Conservation (phyloP, 1,284 basidiomycete genomes). For the Marasmius sp. region DNA sequence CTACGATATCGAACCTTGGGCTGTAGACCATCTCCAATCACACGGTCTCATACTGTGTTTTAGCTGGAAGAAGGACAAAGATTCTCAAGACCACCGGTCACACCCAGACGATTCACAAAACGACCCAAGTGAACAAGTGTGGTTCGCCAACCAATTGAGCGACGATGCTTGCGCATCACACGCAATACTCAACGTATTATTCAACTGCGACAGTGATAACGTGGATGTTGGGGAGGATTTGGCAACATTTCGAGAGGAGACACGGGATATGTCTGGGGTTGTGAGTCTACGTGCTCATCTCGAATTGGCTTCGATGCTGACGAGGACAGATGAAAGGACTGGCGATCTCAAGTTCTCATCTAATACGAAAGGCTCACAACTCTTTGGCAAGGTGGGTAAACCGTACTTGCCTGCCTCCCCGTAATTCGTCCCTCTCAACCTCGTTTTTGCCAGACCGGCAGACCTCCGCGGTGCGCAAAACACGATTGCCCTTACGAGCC, state of each 20-base stretch:
- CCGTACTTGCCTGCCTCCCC: background rate
- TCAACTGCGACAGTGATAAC: constrained; percentile 50
- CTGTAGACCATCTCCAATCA: constrained; percentile 53
- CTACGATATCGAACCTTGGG: constrained; percentile 62
- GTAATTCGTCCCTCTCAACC: background rate
- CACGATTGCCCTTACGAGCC: constrained; percentile 41
- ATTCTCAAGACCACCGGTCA: constrained; percentile 17
- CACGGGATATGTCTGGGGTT: constrained; percentile 53
- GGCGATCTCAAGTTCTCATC: constrained; percentile 51
- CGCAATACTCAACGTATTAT: constrained; percentile 56
- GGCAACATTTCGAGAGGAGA: constrained; percentile 45
- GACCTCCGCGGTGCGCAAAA: constrained; percentile 55
- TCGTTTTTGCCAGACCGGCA: constrained; percentile 41
- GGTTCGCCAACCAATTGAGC: constrained; percentile 69
- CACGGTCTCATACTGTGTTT: constrained; percentile 63
- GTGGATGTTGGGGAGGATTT: constrained; percentile 49
- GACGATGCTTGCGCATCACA: constrained; percentile 64
- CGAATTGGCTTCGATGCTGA: background rate
- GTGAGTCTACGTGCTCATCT: constrained; percentile 33
- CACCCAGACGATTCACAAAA: constrained; percentile 48
- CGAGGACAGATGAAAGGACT: constrained; percentile 56
- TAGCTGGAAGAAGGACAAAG: constrained; percentile 48
- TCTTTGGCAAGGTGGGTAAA: constrained; percentile 50
- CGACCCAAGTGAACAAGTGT: constrained; percentile 52
- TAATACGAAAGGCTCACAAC: constrained; percentile 56